Percentiles rank a stretch among this genome's conserved stretches.
Evolutionary conservation across 495 filamentous ascomycete species (phyloP).

Genomic region (Chaetomidium leptoderma): DNA sequence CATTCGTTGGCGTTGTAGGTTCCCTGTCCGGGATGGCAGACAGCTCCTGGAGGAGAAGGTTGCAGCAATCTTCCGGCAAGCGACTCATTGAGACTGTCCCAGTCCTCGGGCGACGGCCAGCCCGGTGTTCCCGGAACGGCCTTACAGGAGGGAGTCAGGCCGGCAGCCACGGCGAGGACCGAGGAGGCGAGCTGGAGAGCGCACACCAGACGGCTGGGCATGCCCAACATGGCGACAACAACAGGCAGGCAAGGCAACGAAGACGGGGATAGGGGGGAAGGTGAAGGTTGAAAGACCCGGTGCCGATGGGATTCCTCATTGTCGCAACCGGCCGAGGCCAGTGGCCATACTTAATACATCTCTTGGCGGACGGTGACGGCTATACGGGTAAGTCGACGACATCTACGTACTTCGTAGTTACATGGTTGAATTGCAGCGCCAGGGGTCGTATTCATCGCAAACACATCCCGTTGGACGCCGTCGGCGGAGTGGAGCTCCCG

Average conservation of each 20-base stretch:
- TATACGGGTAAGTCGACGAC: no score
- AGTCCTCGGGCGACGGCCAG: conserved; percentile 34
- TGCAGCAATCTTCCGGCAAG: conserved; percentile 48
- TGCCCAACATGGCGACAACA: conserved; percentile 6
- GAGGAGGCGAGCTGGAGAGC: conserved; percentile 4
- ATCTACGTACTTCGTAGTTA: neutral
- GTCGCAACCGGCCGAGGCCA: neutral
- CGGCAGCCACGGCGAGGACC: neutral
- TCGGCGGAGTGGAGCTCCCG: no score
- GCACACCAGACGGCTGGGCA: neutral
- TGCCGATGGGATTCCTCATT: no score
- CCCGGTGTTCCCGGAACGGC: conserved; percentile 29
- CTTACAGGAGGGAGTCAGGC: conserved; percentile 28
- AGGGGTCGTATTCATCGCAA: conserved; percentile 8
- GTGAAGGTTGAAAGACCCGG: no score
- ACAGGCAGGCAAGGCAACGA: no score
- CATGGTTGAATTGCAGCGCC: neutral
- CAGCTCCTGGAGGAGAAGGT: conserved; percentile 49
- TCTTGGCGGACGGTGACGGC: no score
- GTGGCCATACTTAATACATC: neutral
- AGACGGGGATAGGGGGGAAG: neutral
- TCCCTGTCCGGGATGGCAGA: conserved; percentile 49
- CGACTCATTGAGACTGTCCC: conserved; percentile 35
- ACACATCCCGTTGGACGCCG: conserved; percentile 2
- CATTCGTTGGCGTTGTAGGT: conserved; percentile 36